phyloP scores from a whole-genome alignment of 768 basidiomycete genomes.

The Psilocybe azurescens region DNA sequence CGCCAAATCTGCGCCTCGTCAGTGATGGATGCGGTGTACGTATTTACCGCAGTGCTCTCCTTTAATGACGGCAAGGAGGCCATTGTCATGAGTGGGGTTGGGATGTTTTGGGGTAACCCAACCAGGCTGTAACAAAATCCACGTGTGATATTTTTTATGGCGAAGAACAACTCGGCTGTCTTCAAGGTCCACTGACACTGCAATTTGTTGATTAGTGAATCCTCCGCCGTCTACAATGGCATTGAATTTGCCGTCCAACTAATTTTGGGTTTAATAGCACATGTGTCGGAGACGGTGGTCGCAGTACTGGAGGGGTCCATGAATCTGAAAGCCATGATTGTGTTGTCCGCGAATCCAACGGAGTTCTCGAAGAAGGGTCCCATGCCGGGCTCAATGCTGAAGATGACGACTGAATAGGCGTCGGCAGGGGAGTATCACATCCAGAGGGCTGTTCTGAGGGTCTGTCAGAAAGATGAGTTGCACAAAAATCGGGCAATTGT shows the following conservation, averaged over 20 bases:
- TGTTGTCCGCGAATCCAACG: neutral
- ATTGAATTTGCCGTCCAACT: neutral
- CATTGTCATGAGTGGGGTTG: constrained; percentile 20
- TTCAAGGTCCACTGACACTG: neutral
- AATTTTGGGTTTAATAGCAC: neutral
- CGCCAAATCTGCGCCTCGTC: too few relatives aligned
- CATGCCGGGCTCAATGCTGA: too few relatives aligned
- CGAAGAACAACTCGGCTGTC: neutral
- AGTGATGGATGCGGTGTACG: constrained; percentile 16
- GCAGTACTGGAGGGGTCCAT: neutral
- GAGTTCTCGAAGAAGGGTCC: neutral
- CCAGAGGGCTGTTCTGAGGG: neutral
- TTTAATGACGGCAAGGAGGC: constrained; percentile 17
- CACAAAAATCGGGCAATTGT: too few relatives aligned
- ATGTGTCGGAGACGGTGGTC: neutral
- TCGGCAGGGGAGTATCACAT: neutral
- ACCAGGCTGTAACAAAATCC: too few relatives aligned
- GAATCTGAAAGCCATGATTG: too few relatives aligned
- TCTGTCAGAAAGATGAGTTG: too few relatives aligned
- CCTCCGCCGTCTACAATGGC: neutral
- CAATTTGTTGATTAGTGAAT: neutral
- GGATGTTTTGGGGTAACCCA: constrained; percentile 15
- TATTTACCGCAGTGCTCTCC: constrained; percentile 21
- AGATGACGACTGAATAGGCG: too few relatives aligned
- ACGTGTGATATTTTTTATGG: neutral